phyloP scores from a whole-genome alignment of 768 basidiomycete species.

The Rhizopogon roseolus region DNA sequence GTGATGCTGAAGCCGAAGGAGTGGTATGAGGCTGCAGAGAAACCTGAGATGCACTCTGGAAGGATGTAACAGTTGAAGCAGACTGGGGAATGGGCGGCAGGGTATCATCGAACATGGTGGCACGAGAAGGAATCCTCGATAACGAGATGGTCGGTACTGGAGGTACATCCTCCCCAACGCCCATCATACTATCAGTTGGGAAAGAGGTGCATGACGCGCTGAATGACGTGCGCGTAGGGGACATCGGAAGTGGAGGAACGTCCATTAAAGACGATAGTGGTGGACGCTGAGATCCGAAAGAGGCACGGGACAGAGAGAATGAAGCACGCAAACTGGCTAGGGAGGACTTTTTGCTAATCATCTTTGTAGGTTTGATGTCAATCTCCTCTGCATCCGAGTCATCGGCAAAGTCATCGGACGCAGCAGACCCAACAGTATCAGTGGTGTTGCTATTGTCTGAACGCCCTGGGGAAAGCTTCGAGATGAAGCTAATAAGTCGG shows the following conservation, averaged over 20 bases:
- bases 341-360: constrained; percentile 23
- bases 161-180: constrained; percentile 1
- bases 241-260: constrained; percentile 21
- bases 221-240: constrained; percentile 16
- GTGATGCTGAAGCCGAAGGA: constrained; percentile 15
- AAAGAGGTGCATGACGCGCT: constrained; percentile 1
- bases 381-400: constrained; percentile 18
- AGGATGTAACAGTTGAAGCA: constrained; percentile 21
- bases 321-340: constrained; percentile 25
- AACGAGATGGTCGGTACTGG: constrained; percentile 5
- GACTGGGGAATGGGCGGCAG: constrained; percentile 26
- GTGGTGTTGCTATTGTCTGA: constrained; percentile 10
- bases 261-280: constrained; percentile 14
- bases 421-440: not conserved
- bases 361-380: constrained; percentile 13
- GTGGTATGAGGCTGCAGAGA: constrained; percentile 11
- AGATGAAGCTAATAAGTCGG: constrained; percentile 28
- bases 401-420: constrained; percentile 16
- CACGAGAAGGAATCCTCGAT: constrained; percentile 19
- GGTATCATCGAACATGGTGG: constrained; percentile 1
- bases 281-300: constrained; percentile 24
- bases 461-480: constrained; percentile 26
- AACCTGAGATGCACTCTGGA: constrained; percentile 15
- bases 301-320: constrained; percentile 24
- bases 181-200: not conserved